Evolutionary conservation across 352 stramenopile species (phyloP).

Genomic region (Thraustochytrium striatum): DNA sequence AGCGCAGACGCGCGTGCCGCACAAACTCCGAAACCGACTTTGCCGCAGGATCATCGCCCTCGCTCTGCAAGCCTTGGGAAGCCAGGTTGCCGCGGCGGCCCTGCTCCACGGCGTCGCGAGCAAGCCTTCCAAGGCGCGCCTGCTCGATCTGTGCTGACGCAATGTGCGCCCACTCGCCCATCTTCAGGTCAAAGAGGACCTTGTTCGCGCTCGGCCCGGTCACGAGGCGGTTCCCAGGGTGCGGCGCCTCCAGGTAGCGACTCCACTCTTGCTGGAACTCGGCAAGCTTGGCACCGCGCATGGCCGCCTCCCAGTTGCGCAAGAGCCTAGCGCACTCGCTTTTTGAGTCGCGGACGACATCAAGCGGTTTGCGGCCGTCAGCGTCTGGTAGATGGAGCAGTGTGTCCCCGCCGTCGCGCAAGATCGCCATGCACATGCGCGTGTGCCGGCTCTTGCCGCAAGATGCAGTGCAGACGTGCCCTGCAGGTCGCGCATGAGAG

Average conservation of each 20-base stretch:
- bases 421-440: neutral
- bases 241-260: conserved; percentile 17
- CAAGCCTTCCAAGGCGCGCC: too few relatives aligned
- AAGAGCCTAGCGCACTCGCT: conserved; percentile 19
- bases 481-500: neutral
- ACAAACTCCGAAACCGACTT: conserved; percentile 23
- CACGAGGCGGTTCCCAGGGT: neutral
- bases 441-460: neutral
- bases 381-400: neutral
- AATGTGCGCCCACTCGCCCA: conserved; percentile 3
- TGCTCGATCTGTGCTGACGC: neutral
- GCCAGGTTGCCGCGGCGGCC: neutral
- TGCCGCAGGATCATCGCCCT: neutral
- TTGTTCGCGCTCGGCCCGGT: neutral
- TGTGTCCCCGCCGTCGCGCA: neutral
- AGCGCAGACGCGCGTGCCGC: neutral
- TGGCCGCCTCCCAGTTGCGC: neutral
- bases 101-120: neutral
- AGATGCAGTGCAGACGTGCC: neutral
- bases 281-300: neutral
- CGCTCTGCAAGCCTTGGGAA: neutral
- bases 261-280: conserved; percentile 21
- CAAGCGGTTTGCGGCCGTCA: neutral
- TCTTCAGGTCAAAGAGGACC: neutral
- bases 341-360: neutral